Evolutionary conservation across 116 monocot genomes (phyloP), one percentile per base, ranked within the genome.

Genomic region (Zostera marina): DNA sequence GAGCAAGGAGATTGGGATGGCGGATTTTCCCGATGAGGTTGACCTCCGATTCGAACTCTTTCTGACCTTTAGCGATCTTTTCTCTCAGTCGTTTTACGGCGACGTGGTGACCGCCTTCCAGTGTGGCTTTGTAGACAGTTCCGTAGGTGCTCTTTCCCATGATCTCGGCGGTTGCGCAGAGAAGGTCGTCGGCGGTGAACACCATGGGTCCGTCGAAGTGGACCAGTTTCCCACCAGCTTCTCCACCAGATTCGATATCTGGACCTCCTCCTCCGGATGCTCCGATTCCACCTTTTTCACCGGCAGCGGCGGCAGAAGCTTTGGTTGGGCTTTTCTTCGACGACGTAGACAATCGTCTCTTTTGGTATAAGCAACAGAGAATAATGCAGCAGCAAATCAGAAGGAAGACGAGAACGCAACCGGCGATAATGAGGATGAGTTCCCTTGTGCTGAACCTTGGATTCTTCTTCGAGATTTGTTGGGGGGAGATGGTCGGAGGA

Each of bases 111-210:
- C 83, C 83, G 38, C 85, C 96, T 67, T 89, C 96, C 41, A 98
- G 42, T 14, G 85, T 98, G 0, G 96, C 96, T 71, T 80, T 98
- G 79, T 98, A 98, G 53, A 85, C 78, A 0, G 96, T 89, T 55
- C 96, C 96, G 8, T 86, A 98, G 0, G 78, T 79, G 79, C 78
- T 85, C 72, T 89, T 98, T 46, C 90, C 90, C 82, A 98, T 86
- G 44, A 98, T 85, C 73, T 89, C 96, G 17, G 96, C 89, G 14
- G 89, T 98, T 8, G 90, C 96, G 55, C 96, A 98, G 13, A 98
- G 55, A 4, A 98, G 80, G 25, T 98, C 90, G 47, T 98, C 96
- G 0, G 96, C 96, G 0, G 86, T 86, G 74, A 98, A 98, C 41
- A 68, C 79, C 55, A 83, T 55, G 0, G 80, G 80, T 42, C 90